Base-by-base conservation (phyloP, 768 basidiomycete genomes). In the Termitomyces sp. region DNA sequence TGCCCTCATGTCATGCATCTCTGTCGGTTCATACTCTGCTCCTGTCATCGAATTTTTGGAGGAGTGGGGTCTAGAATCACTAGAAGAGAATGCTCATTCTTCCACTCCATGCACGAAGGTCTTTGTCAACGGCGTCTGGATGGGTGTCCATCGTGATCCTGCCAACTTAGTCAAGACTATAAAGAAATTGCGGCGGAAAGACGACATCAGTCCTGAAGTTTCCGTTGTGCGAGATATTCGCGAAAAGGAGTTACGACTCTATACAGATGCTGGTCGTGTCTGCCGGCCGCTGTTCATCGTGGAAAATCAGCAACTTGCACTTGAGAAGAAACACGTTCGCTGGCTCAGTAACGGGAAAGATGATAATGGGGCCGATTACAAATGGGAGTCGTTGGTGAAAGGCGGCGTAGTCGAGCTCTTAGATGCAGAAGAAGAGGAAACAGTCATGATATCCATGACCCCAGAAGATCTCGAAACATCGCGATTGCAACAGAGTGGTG, bases 41-140 rank as follows among this genome's bases (percentile, higher is more conserved):
- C 94, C 96, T 1, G 93, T 99, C 65, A 92, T 97, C 67, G 95
- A 98, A 70, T 98, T 98, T 74, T 75, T 99, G 77, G 93, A 98
- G 68, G 95, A 98, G 74, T 98, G 95, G 96, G 96, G 95, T 61
- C 74, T 98, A 58, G 93, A 98, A 69, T 92, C 91, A 17, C 70
- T 98, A 57, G 94, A 97, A 67, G 94, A 98, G 71, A 96, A 93
- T 64, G 89, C 90, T 0, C 88, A 90, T 66, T 87, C 88, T 5
- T 75, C 84, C 19, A 86, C 85, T 10, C 87, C 90, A 2, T 84
- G 84, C 56, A 98, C 96, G 19, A 98, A 98, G 71, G 93, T 99
- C 19, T 99, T 99, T 69, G 91, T 99, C 59, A 99, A 99, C 64
- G 97, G 97, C 66, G 95, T 98, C 12, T 99, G 97, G 97, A 94